phyloP scores from a whole-genome alignment of 352 stramenopile genomes.

The Globisporangium nunn region DNA sequence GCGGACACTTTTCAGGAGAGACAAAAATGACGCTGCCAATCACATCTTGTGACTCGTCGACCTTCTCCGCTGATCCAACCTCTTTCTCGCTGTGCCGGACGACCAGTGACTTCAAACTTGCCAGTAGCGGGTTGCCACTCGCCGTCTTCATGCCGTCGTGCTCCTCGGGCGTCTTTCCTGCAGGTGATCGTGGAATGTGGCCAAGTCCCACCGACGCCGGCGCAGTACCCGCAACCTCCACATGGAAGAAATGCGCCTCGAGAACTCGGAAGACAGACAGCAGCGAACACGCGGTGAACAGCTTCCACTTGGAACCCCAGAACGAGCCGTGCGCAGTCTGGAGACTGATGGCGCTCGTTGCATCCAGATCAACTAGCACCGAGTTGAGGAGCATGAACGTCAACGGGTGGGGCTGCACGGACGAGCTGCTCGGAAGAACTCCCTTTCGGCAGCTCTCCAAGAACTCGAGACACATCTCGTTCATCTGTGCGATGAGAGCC shows the following conservation, averaged over 20 bases:
- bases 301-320: slow-evolving; percentile 40
- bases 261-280: slow-evolving; percentile 64
- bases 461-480: slow-evolving; percentile 66
- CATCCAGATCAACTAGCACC: slow-evolving; percentile 51
- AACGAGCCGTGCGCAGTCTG: slow-evolving; percentile 10
- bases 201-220: slow-evolving; percentile 81
- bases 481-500: slow-evolving; percentile 54
- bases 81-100: slow-evolving; percentile 38
- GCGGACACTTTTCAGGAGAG: slow-evolving; percentile 18
- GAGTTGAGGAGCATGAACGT: slow-evolving; percentile 88
- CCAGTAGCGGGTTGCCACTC: slow-evolving; percentile 52
- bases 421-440: slow-evolving; percentile 50
- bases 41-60: slow-evolving; percentile 19
- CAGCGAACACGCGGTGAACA: slow-evolving; percentile 54
- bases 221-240: slow-evolving; percentile 68
- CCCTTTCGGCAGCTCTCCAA: slow-evolving; percentile 60
- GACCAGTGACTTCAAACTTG: slow-evolving; percentile 64
- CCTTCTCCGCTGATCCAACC: slow-evolving; percentile 5
- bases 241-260: slow-evolving; percentile 81
- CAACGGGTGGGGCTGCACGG: slow-evolving; percentile 74
- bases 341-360: slow-evolving; percentile 8
- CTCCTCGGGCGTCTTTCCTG: slow-evolving; percentile 7
- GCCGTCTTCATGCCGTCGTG: slow-evolving; percentile 13
- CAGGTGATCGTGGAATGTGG: slow-evolving; percentile 30
- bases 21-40: slow-evolving; percentile 41